Conservation (phyloP, 805 yeast genomes). For the Kazachstania martiniae region DNA sequence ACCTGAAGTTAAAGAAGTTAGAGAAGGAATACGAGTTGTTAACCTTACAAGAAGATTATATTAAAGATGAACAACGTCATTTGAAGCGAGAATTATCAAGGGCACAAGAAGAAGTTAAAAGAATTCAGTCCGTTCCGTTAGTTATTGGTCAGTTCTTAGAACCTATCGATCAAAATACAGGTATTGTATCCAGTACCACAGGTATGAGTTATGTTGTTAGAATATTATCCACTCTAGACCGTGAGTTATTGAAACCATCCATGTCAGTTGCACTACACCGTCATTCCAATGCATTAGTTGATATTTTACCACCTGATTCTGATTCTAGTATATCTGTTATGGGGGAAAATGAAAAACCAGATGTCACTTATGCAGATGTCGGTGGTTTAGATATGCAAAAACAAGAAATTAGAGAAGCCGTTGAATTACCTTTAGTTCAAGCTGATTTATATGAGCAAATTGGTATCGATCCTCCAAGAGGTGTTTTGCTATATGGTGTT, state of each 20-base stretch:
- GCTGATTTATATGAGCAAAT: conserved; percentile 93
- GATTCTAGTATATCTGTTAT: conserved; percentile 92
- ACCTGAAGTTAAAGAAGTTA: conserved; percentile 72
- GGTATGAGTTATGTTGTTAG: conserved; percentile 96
- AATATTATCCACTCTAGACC: conserved; percentile 85
- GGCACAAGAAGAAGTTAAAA: conserved; percentile 97
- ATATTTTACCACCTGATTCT: conserved; percentile 96
- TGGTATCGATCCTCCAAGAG: conserved; percentile 98
- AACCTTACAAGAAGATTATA: conserved; percentile 85
- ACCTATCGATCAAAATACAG: conserved; percentile 93
- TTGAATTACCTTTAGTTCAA: conserved; percentile 90
- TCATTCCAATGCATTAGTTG: conserved; percentile 95
- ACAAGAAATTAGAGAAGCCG: conserved; percentile 98
- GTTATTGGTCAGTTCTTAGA: conserved; percentile 97
- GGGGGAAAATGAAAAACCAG: conserved; percentile 88
- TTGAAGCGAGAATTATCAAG: conserved; percentile 86
- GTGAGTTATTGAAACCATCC: conserved; percentile 89
- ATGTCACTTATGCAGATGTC: conserved; percentile 90
- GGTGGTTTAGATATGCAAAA: conserved; percentile 99
- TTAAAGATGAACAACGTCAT: conserved; percentile 96
- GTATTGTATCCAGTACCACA: conserved; percentile 94
- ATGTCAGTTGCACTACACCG: conserved; percentile 96
- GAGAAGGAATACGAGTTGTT: conserved; percentile 85
- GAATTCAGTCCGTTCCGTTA: conserved; percentile 93
- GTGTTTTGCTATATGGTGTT: conserved; percentile 95